Evolutionary conservation across 345 rosid genomes (phyloP), one percentile per base, ranked within the genome.

Genomic region (Eutrema japonicum): DNA sequence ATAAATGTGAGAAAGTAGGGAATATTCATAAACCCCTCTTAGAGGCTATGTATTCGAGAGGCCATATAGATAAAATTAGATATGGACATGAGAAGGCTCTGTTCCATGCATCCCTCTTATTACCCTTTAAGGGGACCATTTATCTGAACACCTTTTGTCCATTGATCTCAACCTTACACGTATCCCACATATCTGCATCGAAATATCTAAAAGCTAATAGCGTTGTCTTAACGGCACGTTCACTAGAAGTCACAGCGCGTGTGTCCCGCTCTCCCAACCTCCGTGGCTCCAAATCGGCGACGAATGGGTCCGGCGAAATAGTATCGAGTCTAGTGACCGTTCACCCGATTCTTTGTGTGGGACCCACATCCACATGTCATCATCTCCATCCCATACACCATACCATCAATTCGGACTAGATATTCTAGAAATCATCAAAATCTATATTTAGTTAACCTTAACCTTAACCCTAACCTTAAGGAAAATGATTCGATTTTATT

Each of bases 211-310:
- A 35, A 49, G 29, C 66, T 50, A 13, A 32, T 67, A 38, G 75
- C 80, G 72, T 77, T 64, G 66, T 56, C 14, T 41, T 49, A 70
- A 77, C 76, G 80, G 79, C 75, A 76, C 55, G 71, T 76, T 77
- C 76, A 64, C 66, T 48, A 64, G 5, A 69, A 53, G 75, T 54
- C 70, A 54, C 45, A 7, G 70, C 55, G 67, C 72, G 80, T 70
- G 55, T 47, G 53, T 0, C 32, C 71, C 76, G 64, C 80, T 48
- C 61, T 77, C 45, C 11, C 14, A 59, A 47, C 62, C 62, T 42
- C 55, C 53, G 49, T 64, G 67, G 62, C 32, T 60, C 38, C 43
- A 14, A 5, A 64, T 56, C 75, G 67, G 54, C 29, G 64, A 35
- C 29, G 55, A 3, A 43, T 62, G 79, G 74, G 79, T 68, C 74